Percentiles rank a stretch among this genome's conserved stretches.
Conservation (phyloP, 2,329 filamentous ascomycete genomes). For the Venturia nashicola region DNA sequence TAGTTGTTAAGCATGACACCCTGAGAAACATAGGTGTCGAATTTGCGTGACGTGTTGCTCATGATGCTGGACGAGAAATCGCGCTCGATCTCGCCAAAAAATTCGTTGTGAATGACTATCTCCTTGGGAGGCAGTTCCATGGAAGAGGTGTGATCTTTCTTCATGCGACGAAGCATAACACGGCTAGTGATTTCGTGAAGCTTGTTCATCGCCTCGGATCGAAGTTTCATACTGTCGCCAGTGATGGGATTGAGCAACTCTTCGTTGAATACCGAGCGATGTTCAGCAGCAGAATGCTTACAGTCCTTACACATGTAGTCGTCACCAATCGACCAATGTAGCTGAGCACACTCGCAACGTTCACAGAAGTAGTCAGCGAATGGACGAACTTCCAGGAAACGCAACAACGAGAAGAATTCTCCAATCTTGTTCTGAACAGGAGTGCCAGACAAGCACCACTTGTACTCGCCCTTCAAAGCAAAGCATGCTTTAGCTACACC, state of each 20-base stretch:
- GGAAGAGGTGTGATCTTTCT: slow-evolving; percentile 82
- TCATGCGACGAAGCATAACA: slow-evolving; percentile 92
- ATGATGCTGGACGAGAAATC: slow-evolving; percentile 96
- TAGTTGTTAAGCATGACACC: slow-evolving; percentile 94
- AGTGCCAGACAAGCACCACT: slow-evolving; percentile 92
- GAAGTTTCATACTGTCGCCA: slow-evolving; percentile 36
- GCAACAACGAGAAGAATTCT: slow-evolving; percentile 88
- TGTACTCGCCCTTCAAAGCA: slow-evolving; percentile 73
- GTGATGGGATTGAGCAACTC: slow-evolving; percentile 75
- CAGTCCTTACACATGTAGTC: slow-evolving; percentile 61
- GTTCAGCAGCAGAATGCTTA: slow-evolving; percentile 50
- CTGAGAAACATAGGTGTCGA: slow-evolving; percentile 89
- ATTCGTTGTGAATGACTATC: slow-evolving; percentile 82
- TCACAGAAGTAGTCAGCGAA: slow-evolving; percentile 95
- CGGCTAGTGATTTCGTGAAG: slow-evolving; percentile 79
- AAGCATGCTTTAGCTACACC: slow-evolving; percentile 94
- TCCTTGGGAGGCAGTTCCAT: slow-evolving; percentile 97
- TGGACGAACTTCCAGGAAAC: slow-evolving; percentile 78
- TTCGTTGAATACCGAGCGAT: slow-evolving; percentile 83
- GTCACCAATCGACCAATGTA: slow-evolving; percentile 73
- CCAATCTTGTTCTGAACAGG: slow-evolving; percentile 95
- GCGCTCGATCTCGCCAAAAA: slow-evolving; percentile 91
- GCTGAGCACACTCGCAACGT: slow-evolving; percentile 62
- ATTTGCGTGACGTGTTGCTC: slow-evolving; percentile 76
- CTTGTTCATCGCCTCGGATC: slow-evolving; percentile 53